Conservation (phyloP, 768 basidiomycete genomes). For the Boletus eberwhitei region DNA sequence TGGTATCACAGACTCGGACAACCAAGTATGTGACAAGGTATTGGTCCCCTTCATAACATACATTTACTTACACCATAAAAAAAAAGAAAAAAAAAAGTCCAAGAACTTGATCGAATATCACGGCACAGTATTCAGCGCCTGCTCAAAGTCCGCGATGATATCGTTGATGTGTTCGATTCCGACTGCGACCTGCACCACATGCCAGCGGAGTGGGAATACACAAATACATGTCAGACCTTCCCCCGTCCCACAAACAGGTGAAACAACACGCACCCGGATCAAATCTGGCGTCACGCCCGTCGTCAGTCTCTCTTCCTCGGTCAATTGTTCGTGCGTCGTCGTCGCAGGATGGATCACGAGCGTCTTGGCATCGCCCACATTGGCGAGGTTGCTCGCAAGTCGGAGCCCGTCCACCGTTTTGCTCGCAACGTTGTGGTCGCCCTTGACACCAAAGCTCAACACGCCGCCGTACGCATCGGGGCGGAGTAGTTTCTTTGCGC, state of each 20-base stretch:
- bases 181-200: slow-evolving; percentile 37
- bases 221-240: neutral
- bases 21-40: neutral
- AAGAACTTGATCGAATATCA: neutral
- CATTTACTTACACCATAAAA: neutral
- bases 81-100: neutral
- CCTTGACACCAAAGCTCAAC: slow-evolving; percentile 74
- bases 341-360: slow-evolving; percentile 57
- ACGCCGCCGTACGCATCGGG: slow-evolving; percentile 62
- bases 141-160: slow-evolving; percentile 46
- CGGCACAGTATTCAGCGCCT: slow-evolving; percentile 32
- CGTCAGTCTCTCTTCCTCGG: slow-evolving; percentile 42
- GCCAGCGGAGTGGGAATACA: neutral
- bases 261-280: slow-evolving; percentile 44
- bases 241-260: no score
- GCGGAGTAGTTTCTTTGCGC: slow-evolving; percentile 56
- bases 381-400: slow-evolving; percentile 70
- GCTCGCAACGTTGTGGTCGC: slow-evolving; percentile 48
- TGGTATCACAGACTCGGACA: neutral
- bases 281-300: slow-evolving; percentile 55
- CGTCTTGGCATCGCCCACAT: slow-evolving; percentile 66
- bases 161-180: slow-evolving; percentile 45
- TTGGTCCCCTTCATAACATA: neutral
- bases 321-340: slow-evolving; percentile 60
- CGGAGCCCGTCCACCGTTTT: slow-evolving; percentile 66